These are phyloP conservation scores for Carex arenaria DNA, from an alignment of 202 grass and related monocot genomes.

Conservation along the genomic window DNA sequence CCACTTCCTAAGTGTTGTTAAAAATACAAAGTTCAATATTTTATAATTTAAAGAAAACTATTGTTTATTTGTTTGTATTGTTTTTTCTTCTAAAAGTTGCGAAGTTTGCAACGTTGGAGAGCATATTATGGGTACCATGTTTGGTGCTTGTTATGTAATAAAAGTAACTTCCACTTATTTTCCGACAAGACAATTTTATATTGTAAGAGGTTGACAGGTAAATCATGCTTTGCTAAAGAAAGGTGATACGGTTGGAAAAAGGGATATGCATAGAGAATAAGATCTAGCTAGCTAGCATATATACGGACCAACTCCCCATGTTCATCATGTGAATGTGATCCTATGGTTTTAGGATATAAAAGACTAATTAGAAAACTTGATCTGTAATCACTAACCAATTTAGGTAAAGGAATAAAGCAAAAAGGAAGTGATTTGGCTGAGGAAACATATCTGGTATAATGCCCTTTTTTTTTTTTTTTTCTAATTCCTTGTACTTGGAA, in stretches of 20 bases:
- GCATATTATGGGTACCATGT: not conserved
- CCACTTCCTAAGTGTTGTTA: slow-evolving; percentile 44
- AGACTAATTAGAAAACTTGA: not conserved
- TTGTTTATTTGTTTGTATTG: too few relatives aligned
- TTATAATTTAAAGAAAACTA: not conserved
- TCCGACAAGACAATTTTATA: slow-evolving; percentile 22
- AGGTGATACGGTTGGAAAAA: slow-evolving; percentile 23
- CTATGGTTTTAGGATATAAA: not conserved
- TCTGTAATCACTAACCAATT: slow-evolving; percentile 40
- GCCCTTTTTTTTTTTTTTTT: not conserved
- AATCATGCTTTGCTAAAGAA: slow-evolving; percentile 22
- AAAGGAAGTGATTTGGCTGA: not conserved
- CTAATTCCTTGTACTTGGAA: not conserved
- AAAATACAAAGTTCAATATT: not conserved
- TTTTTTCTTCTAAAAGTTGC: too few relatives aligned
- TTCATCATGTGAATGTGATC: slow-evolving; percentile 30
- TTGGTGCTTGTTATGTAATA: not conserved
- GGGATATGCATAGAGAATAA: slow-evolving; percentile 26
- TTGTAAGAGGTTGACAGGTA: slow-evolving; percentile 21
- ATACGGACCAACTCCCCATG: slow-evolving; percentile 19
- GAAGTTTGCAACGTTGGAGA: slow-evolving; percentile 4
- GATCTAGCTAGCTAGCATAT: slow-evolving; percentile 23
- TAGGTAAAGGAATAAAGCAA: not conserved
- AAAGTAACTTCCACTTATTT: slow-evolving; percentile 16
- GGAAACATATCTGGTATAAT: slow-evolving; percentile 19